Percentiles rank a stretch among this genome's conserved stretches.
Conservation (phyloP, 805 yeast genomes). For the Candida ficus region DNA sequence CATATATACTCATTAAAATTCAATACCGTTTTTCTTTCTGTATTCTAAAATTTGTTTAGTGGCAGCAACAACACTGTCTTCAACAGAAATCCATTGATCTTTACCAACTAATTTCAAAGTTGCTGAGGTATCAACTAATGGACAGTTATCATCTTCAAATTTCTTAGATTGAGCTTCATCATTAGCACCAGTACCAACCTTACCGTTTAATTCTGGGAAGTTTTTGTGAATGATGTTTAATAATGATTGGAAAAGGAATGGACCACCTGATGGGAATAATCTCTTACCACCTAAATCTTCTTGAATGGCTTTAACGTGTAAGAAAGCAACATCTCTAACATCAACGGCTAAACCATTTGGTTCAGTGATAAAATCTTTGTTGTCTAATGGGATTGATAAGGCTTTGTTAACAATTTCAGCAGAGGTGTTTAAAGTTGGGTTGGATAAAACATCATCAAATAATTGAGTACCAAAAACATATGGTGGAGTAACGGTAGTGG, state of each 20-base stretch:
- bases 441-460: slow-evolving; percentile 37
- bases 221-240: slow-evolving; percentile 25
- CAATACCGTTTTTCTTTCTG: slow-evolving; percentile 3
- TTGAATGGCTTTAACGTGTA: slow-evolving; percentile 36
- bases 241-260: slow-evolving; percentile 21
- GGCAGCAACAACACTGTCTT: slow-evolving; percentile 35
- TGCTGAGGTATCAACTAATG: slow-evolving; percentile 2
- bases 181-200: slow-evolving; percentile 33
- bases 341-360: slow-evolving; percentile 26
- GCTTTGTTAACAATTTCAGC: slow-evolving; percentile 23
- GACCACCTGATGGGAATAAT: slow-evolving; percentile 24
- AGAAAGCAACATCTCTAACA: slow-evolving; percentile 43
- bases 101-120: slow-evolving; percentile 4
- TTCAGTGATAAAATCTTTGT: slow-evolving; percentile 18
- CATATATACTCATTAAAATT: neutral
- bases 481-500: slow-evolving; percentile 48
- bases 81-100: slow-evolving; percentile 27
- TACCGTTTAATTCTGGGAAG: slow-evolving; percentile 37
- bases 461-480: slow-evolving; percentile 58
- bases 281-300: slow-evolving; percentile 21
- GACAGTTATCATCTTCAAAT: neutral
- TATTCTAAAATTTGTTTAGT: slow-evolving; percentile 26
- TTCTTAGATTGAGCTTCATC: neutral
- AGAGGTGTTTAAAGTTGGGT: slow-evolving; percentile 37
- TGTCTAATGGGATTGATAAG: slow-evolving; percentile 26